These are phyloP conservation scores for Alnus rubra DNA, from an alignment of 306 rosid genomes.

Conservation along the genomic window DNA sequence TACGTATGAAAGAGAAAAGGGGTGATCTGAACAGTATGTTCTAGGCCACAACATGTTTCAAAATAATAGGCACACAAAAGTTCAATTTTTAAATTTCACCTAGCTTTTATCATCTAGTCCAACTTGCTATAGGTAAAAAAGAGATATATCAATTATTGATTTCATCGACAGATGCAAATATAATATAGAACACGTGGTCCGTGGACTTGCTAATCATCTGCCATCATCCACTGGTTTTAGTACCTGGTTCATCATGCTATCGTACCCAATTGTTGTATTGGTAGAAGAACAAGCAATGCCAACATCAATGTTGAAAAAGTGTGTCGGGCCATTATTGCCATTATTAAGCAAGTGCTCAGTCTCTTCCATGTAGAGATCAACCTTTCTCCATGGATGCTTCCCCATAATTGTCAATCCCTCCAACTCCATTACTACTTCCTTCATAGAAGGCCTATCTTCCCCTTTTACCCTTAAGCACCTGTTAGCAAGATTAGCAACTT, in stretches of 20 bases:
- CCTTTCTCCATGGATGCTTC: constrained; percentile 5
- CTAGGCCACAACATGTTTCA: no score
- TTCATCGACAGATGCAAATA: no score
- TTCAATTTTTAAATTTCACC: no score
- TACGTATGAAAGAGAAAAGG: no score
- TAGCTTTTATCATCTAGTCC: no score
- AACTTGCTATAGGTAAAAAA: no score
- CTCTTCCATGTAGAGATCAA: constrained; percentile 9
- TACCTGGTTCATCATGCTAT: neutral
- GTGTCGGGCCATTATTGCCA: neutral
- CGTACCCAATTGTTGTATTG: neutral
- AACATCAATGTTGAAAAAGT: neutral
- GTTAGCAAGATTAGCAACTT: constrained; percentile 30
- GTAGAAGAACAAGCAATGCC: neutral
- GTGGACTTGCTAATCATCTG: neutral
- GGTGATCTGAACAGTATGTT: no score
- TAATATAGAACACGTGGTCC: no score
- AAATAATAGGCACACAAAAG: no score
- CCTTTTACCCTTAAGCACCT: constrained; percentile 38
- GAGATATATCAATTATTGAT: neutral
- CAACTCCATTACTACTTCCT: no score
- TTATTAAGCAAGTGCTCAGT: neutral
- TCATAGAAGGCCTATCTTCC: constrained; percentile 25
- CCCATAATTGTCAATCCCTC: constrained; percentile 29
- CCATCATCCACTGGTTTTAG: neutral